Percentiles rank a stretch among this genome's conserved stretches.
These are phyloP conservation scores for Hemerocallis citrina DNA, from an alignment of 106 monocot species.

Conservation along the genomic window DNA sequence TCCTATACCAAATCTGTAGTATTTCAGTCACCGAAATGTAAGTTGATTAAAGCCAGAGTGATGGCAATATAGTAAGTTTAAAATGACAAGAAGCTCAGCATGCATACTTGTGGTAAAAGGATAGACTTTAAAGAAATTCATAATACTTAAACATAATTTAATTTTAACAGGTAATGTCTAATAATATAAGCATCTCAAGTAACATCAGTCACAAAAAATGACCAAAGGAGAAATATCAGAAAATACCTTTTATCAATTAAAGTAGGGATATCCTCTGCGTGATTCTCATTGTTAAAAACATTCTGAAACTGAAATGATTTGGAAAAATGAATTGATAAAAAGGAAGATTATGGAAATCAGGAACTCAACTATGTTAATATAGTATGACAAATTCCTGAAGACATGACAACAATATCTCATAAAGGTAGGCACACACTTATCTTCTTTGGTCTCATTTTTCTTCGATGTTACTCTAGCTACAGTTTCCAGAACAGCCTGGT, in stretches of 20 bases:
- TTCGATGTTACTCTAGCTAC: conserved; percentile 86
- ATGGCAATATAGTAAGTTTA: no score
- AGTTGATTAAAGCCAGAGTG: no score
- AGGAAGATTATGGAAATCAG: background rate
- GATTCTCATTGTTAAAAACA: conserved; percentile 89
- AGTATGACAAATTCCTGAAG: background rate
- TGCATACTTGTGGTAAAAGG: no score
- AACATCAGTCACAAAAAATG: background rate
- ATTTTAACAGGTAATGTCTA: background rate
- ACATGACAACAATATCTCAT: background rate
- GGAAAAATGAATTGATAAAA: conserved; percentile 4
- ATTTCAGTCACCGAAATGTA: no score
- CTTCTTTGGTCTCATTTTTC: conserved; percentile 98
- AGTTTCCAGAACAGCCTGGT: conserved; percentile 91
- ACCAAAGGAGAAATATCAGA: background rate
- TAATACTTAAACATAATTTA: background rate
- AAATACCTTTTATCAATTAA: conserved; percentile 90
- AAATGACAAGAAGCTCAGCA: no score
- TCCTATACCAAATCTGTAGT: no score
- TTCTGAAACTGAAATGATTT: conserved; percentile 91
- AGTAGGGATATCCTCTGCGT: conserved; percentile 74
- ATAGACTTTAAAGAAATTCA: background rate
- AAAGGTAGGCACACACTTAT: conserved; percentile 52
- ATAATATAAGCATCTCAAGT: background rate
- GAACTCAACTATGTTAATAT: background rate